A percentile compares a stretch with the other conserved stretches of the same genome.
These are phyloP conservation scores for Stachybotrys chlorohalonatus DNA, from an alignment of 2,329 filamentous ascomycete genomes.

Conservation along the genomic window DNA sequence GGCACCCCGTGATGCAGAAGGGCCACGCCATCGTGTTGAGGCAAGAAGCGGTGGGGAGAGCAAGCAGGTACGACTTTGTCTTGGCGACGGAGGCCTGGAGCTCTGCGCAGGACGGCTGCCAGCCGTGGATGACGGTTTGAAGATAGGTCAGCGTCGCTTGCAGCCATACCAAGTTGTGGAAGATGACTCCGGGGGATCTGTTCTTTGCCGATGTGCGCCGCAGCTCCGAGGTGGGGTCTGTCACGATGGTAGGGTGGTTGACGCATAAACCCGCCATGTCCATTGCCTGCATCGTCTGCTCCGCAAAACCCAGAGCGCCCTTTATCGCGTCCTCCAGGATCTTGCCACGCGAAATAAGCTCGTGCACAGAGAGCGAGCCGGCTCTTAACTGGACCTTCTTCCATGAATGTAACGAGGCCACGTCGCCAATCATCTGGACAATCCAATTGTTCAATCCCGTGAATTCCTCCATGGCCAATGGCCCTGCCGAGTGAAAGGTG, in stretches of 20 bases:
- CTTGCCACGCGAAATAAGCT: slow-evolving; percentile 35
- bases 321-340: slow-evolving; percentile 29
- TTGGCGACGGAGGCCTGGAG: slow-evolving; percentile 23
- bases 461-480: slow-evolving; percentile 38
- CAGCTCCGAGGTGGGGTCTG: background rate
- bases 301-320: slow-evolving; percentile 9
- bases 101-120: slow-evolving; percentile 36
- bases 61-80: slow-evolving; percentile 23
- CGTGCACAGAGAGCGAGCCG: slow-evolving; percentile 33
- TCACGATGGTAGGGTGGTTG: background rate
- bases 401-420: slow-evolving; percentile 44
- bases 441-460: slow-evolving; percentile 50
- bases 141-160: slow-evolving; percentile 39
- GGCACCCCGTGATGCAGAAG: slow-evolving; percentile 31
- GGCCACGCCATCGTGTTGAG: slow-evolving; percentile 30
- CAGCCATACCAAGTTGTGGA: slow-evolving; percentile 34
- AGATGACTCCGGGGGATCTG: background rate
- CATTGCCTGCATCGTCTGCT: slow-evolving; percentile 12
- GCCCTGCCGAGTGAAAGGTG: slow-evolving; percentile 13
- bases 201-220: background rate
- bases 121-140: slow-evolving; percentile 38
- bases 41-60: slow-evolving; percentile 18
- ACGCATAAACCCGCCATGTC: background rate
- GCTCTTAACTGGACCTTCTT: slow-evolving; percentile 37
- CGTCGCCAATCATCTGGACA: slow-evolving; percentile 43